These are phyloP conservation scores for Quercus robur DNA, from an alignment of 306 rosid genomes.

Conservation along the genomic window DNA sequence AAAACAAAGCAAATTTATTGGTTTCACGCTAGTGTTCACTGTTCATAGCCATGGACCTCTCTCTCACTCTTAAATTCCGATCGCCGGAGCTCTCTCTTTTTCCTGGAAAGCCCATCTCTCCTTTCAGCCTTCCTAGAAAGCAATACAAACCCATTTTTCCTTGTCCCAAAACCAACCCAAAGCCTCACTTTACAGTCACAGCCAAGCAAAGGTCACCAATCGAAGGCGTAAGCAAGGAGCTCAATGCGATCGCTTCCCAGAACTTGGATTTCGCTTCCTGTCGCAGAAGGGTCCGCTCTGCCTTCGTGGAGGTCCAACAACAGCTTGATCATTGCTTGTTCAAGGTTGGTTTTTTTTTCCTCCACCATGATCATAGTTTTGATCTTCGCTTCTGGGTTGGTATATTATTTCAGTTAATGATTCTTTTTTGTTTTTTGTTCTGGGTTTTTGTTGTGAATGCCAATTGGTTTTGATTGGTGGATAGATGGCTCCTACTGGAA, in stretches of 20 bases:
- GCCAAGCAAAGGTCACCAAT: constrained; percentile 41
- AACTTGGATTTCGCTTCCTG: constrained; percentile 64
- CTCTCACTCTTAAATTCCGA: constrained; percentile 27
- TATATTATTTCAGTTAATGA: constrained; percentile 8
- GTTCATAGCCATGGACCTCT: constrained; percentile 19
- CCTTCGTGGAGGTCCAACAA: constrained; percentile 51
- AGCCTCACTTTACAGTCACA: constrained; percentile 10
- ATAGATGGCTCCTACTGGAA: constrained; percentile 80
- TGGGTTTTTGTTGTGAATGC: constrained; percentile 10
- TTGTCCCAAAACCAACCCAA: neutral
- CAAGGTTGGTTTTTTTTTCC: constrained; percentile 38
- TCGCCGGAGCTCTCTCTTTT: constrained; percentile 26
- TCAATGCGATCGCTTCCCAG: constrained; percentile 49
- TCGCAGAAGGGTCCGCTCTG: constrained; percentile 57
- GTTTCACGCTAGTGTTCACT: neutral
- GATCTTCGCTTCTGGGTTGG: neutral
- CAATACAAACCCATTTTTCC: constrained; percentile 13
- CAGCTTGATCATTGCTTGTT: constrained; percentile 70
- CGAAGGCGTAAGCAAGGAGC: constrained; percentile 50
- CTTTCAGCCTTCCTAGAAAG: constrained; percentile 14
- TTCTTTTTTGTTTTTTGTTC: neutral
- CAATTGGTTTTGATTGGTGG: constrained; percentile 20
- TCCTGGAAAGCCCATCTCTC: constrained; percentile 15
- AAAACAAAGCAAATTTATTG: neutral
- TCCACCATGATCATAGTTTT: neutral